A percentile compares a stretch with the other conserved stretches of the same genome.
These are phyloP conservation scores for Xylaria scruposa DNA, from an alignment of 495 filamentous ascomycete species.

Conservation along the genomic window DNA sequence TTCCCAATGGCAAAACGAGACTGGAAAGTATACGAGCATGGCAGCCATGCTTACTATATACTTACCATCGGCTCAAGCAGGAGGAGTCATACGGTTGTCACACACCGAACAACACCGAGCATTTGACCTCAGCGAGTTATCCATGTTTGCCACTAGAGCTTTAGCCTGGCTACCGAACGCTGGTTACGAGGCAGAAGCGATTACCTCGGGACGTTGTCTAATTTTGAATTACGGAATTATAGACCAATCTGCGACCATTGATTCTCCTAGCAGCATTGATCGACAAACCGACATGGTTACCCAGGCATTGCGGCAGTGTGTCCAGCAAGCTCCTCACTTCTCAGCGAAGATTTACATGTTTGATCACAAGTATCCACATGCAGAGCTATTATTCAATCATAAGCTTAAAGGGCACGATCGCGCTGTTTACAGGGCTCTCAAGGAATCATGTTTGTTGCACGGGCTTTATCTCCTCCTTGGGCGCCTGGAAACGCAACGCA, in stretches of 20 bases:
- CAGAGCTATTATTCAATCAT: neutral
- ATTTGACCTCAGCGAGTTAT: neutral
- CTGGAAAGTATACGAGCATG: no score
- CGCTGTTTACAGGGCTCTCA: neutral
- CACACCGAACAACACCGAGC: neutral
- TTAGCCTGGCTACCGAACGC: neutral
- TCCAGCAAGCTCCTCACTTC: neutral
- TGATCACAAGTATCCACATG: neutral
- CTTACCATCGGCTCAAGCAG: neutral
- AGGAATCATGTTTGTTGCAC: neutral
- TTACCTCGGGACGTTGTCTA: neutral
- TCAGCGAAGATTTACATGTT: neutral
- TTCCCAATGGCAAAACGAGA: neutral
- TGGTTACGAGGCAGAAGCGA: neutral
- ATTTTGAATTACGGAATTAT: neutral
- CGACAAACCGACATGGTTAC: neutral
- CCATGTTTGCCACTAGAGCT: neutral
- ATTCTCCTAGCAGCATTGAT: neutral
- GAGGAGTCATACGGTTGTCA: neutral
- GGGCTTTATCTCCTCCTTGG: slow-evolving; percentile 3
- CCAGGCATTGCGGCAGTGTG: neutral
- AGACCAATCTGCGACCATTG: no score
- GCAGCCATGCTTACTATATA: neutral
- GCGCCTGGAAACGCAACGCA: neutral
- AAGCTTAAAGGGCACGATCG: neutral